Conservation (phyloP, 495 filamentous ascomycete genomes). For the Polyplosphaeria fusca region DNA sequence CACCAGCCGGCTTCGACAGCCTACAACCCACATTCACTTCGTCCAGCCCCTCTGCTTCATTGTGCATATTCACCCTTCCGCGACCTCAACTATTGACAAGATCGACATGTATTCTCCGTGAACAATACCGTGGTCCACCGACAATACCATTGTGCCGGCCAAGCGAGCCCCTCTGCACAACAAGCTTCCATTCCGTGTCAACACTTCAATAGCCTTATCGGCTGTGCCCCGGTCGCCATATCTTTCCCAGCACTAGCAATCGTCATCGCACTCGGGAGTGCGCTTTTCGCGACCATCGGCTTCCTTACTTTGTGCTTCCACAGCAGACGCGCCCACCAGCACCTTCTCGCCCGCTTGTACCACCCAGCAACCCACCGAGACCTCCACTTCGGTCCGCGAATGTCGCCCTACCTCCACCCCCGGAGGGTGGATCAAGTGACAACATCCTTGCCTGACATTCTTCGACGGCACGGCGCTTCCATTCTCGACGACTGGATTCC, state of each 20-base stretch:
- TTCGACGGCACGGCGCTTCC: not conserved
- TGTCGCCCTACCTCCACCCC: constrained; percentile 17
- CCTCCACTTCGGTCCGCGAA: not conserved
- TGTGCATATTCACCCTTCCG: not conserved
- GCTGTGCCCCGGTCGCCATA: not conserved
- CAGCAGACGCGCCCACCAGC: not conserved
- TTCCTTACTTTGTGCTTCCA: not conserved
- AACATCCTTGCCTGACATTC: not conserved
- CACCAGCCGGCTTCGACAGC: too few species aligned
- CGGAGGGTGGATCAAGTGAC: constrained; percentile 15
- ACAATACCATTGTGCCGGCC: constrained; percentile 17
- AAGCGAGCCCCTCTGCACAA: not conserved
- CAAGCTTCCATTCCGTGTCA: constrained; percentile 8
- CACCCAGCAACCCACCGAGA: not conserved
- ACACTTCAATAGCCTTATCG: not conserved
- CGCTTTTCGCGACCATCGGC: not conserved
- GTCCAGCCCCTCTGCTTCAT: not conserved
- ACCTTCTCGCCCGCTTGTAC: not conserved
- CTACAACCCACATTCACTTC: not conserved
- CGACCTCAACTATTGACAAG: not conserved
- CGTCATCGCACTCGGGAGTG: constrained; percentile 5
- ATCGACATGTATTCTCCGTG: constrained; percentile 10
- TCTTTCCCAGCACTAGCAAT: not conserved
- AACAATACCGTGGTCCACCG: constrained; percentile 17
- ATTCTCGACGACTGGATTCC: constrained; percentile 13